Percentiles rank a stretch among this genome's conserved stretches.
phyloP scores from a whole-genome alignment of 257 asterid genomes.

The Salvia hispanica region DNA sequence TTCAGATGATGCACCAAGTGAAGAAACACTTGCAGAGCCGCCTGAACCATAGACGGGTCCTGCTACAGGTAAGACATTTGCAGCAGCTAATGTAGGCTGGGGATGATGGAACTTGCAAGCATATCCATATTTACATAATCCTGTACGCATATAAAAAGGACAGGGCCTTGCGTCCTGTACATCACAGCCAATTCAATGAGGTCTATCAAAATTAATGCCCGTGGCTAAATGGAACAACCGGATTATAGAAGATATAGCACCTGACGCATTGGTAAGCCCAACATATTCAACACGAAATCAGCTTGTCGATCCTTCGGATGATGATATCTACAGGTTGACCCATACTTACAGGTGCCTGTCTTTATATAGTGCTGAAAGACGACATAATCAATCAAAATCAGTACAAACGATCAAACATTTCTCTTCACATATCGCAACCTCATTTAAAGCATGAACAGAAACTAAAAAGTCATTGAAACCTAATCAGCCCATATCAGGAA shows the following conservation, averaged over 20 bases:
- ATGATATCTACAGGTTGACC: slow-evolving; percentile 66
- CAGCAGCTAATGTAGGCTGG: slow-evolving; percentile 48
- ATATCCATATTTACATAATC: slow-evolving; percentile 64
- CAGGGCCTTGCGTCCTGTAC: slow-evolving; percentile 60
- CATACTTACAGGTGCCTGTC: slow-evolving; percentile 79
- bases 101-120: slow-evolving; percentile 78
- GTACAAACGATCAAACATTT: slow-evolving; percentile 13
- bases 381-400: slow-evolving; percentile 19
- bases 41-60: slow-evolving; percentile 47
- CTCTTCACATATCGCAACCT: slow-evolving; percentile 1
- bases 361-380: slow-evolving; percentile 62
- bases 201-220: not conserved
- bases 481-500: not conserved
- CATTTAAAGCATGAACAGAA: not conserved
- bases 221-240: not conserved
- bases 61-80: slow-evolving; percentile 46
- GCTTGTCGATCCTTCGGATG: slow-evolving; percentile 61
- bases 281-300: slow-evolving; percentile 45
- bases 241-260: slow-evolving; percentile 38
- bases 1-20: slow-evolving; percentile 39
- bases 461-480: not conserved
- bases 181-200: not conserved
- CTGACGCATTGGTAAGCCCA: slow-evolving; percentile 82
- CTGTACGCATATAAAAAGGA: slow-evolving; percentile 62
- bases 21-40: slow-evolving; percentile 43